Evolutionary conservation across 805 yeast species (phyloP).

Genomic region (Torulaspora quercuum): DNA sequence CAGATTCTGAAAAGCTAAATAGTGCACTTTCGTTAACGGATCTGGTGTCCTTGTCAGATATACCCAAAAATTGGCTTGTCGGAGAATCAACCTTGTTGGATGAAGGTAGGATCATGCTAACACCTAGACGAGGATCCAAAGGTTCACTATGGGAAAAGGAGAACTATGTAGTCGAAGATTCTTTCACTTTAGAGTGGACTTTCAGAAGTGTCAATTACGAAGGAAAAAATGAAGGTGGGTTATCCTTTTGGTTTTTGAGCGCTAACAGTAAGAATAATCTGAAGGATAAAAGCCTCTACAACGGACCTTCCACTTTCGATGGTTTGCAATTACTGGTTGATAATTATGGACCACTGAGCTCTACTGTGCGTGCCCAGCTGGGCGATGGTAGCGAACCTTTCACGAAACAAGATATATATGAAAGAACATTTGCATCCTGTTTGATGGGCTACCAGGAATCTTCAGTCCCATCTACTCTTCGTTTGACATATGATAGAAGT

Average conservation of each 20-base stretch:
- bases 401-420: conserved; percentile 26
- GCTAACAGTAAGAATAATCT: conserved; percentile 15
- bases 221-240: conserved; percentile 53
- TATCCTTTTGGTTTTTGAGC: conserved; percentile 53
- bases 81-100: conserved; percentile 41
- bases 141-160: conserved; percentile 49
- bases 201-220: conserved; percentile 56
- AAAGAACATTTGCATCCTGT: conserved; percentile 51
- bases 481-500: conserved; percentile 53
- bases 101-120: conserved; percentile 53
- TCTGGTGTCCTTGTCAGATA: conserved; percentile 32
- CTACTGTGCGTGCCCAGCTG: conserved; percentile 54
- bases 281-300: conserved; percentile 40
- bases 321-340: conserved; percentile 65
- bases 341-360: conserved; percentile 44
- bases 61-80: conserved; percentile 39
- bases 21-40: conserved; percentile 40
- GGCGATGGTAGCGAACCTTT: conserved; percentile 53
- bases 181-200: conserved; percentile 59
- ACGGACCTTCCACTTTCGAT: conserved; percentile 56
- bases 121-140: conserved; percentile 40
- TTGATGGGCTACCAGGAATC: conserved; percentile 60
- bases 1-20: conserved; percentile 21
- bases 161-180: conserved; percentile 33
- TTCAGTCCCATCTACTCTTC: conserved; percentile 65